Evolutionary conservation across 2,329 filamentous ascomycete species (phyloP), one percentile per base, ranked within the genome.

Genomic region (Davidsoniella virescens): DNA sequence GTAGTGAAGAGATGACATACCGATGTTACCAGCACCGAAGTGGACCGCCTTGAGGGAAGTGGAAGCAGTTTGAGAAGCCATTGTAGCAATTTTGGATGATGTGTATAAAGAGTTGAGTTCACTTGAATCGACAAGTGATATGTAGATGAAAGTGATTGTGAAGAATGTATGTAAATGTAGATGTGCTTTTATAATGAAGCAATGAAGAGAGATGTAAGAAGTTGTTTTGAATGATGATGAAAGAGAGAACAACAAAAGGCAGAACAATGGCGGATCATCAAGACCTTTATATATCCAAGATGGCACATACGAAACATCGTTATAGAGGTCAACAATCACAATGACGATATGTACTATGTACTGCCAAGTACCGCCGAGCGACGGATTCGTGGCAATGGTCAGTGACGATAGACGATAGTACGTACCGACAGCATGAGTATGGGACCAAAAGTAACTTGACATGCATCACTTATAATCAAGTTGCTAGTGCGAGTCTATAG

Each of bases 11-110:
- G 10, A 33, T 16, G 38, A 61, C 69, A 50, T 67, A 67, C 82
- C 85, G 62, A 92, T 90, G 66, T 90, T 90, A 63, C 85, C 85
- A 60, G 84, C 84, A 57, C 85, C 85, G 59, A 92, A 90, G 69
- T 90, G 85, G 63, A 90, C 77, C 57, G 84, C 84, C 64, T 82
- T 86, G 64, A 56, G 56, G 49, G 62, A 64, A 69, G 72, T 73
- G 55, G 47, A 42, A 23, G 47, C 25, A 50, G 52, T 50, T 44
- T 53, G 52, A 47, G 47, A 40, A 43, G 47, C 44, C 52, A 53
- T 53, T 37, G 26, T 50, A 44, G 70, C 62, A 52, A 41, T 53
- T 45, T 38, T 55, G 44, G 55, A 44, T 54, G 29, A 5, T 14
- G 51, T 20, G 52, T 45, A 45, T 52, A 41, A 41, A 48, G 20